phyloP scores from a whole-genome alignment of 1,284 basidiomycete species.

The Cutaneotrichosporon mucoides region DNA sequence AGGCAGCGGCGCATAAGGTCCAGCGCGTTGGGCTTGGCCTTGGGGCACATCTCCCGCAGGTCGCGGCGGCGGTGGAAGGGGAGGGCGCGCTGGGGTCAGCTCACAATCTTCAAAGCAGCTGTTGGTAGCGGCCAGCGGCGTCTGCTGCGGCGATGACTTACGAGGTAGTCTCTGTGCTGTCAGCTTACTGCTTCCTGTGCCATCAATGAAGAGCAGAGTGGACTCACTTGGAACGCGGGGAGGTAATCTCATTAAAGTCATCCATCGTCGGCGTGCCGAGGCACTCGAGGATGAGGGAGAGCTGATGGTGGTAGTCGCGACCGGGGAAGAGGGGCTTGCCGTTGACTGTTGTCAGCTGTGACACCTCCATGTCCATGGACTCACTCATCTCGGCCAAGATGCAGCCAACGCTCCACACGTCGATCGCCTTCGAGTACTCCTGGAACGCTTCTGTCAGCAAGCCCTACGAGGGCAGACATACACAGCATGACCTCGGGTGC shows the following conservation, averaged over 20 bases:
- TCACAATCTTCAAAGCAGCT: no score
- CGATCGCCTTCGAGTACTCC: constrained; percentile 86
- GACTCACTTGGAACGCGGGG: constrained; percentile 61
- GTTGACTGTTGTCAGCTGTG: constrained; percentile 52
- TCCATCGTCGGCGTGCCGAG: constrained; percentile 59
- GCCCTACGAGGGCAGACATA: constrained; percentile 20
- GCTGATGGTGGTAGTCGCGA: constrained; percentile 53
- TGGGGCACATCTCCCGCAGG: constrained; percentile 69
- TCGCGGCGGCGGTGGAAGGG: constrained; percentile 84
- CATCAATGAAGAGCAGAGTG: no score
- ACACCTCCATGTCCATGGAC: constrained; percentile 13
- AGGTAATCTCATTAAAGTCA: constrained; percentile 65
- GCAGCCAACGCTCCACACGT: constrained; percentile 90
- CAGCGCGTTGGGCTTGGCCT: constrained; percentile 78
- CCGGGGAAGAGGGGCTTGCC: constrained; percentile 89
- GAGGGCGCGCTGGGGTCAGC: constrained; percentile 59
- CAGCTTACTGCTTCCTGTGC: not conserved
- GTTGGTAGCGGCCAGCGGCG: no score
- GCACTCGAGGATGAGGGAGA: constrained; percentile 58
- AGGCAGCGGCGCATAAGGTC: constrained; percentile 85
- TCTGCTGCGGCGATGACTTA: no score
- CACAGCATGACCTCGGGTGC: constrained; percentile 92
- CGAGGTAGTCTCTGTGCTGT: constrained; percentile 12
- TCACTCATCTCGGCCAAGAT: constrained; percentile 83
- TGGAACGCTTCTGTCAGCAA: constrained; percentile 60